Evolutionary conservation across 2,329 filamentous ascomycete species (phyloP).

Genomic region (Acephala macrosclerotiorum): DNA sequence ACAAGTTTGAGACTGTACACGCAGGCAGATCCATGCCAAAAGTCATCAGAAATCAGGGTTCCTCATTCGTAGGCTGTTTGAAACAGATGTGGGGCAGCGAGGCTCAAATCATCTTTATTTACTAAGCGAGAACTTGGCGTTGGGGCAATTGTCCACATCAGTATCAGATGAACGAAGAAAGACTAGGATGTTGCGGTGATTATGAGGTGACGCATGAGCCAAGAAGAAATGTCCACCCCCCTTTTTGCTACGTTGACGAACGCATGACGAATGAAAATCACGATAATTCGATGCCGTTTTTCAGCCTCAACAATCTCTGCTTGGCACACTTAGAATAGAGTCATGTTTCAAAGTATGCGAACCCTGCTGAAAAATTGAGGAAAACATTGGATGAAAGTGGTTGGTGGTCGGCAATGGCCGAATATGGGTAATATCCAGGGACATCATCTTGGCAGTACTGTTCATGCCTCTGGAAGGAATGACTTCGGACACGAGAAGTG

Average conservation of each 20-base stretch:
- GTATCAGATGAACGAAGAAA: not conserved
- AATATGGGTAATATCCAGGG: too few species aligned
- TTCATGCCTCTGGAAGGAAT: too few species aligned
- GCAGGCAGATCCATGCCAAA: not conserved
- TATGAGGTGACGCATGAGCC: not conserved
- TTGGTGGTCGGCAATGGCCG: too few species aligned
- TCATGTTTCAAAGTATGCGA: too few species aligned
- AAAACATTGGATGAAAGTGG: too few species aligned
- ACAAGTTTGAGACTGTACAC: not conserved
- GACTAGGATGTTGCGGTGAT: not conserved
- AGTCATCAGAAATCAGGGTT: not conserved
- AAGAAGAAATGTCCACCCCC: not conserved
- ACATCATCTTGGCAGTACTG: too few species aligned
- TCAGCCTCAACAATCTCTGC: too few species aligned
- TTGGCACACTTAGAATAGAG: too few species aligned
- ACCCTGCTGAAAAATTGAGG: too few species aligned
- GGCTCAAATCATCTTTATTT: not conserved
- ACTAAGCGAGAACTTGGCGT: not conserved
- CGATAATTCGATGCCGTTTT: not conserved
- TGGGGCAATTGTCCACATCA: too few species aligned
- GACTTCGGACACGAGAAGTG: too few species aligned
- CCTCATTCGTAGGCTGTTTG: not conserved
- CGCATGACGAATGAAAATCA: not conserved
- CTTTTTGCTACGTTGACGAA: not conserved
- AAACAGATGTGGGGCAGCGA: not conserved